Evolutionary conservation across 305 asterid species (phyloP).

Genomic region (Solanum chacoense): DNA sequence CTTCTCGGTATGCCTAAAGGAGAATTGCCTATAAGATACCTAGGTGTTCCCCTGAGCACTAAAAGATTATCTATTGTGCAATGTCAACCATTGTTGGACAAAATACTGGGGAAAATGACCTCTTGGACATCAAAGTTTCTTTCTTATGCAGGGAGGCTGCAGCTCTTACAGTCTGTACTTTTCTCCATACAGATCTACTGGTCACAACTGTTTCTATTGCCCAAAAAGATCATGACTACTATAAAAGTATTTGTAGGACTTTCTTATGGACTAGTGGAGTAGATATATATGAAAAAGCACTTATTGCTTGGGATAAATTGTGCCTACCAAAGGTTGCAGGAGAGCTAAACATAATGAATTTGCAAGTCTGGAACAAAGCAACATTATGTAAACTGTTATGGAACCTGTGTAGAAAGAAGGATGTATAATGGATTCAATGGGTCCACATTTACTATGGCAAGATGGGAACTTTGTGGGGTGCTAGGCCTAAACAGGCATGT

Average conservation of each 20-base stretch:
- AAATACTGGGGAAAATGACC: not conserved
- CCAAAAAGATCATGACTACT: not conserved
- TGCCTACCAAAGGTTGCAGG: not conserved
- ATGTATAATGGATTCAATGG: not conserved
- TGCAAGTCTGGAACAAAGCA: not conserved
- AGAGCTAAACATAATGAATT: not conserved
- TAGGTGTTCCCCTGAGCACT: not conserved
- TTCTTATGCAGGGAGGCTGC: not conserved
- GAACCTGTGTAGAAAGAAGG: not conserved
- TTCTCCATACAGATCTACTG: not conserved
- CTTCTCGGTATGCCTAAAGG: not conserved
- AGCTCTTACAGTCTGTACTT: not conserved
- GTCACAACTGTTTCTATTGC: not conserved
- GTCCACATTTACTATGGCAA: not conserved
- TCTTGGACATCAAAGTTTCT: not conserved
- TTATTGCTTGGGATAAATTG: not conserved
- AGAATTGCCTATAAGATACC: not conserved
- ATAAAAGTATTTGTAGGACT: not conserved
- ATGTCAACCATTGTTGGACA: not conserved
- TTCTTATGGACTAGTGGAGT: not conserved
- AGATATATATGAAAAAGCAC: not conserved
- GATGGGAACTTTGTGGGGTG: not conserved
- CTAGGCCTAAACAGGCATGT: not conserved
- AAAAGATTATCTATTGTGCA: not conserved
- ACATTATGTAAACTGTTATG: not conserved